Base-by-base conservation (phyloP, 192 early-diverging fungal genomes). In the Backusella mclennaniae region DNA sequence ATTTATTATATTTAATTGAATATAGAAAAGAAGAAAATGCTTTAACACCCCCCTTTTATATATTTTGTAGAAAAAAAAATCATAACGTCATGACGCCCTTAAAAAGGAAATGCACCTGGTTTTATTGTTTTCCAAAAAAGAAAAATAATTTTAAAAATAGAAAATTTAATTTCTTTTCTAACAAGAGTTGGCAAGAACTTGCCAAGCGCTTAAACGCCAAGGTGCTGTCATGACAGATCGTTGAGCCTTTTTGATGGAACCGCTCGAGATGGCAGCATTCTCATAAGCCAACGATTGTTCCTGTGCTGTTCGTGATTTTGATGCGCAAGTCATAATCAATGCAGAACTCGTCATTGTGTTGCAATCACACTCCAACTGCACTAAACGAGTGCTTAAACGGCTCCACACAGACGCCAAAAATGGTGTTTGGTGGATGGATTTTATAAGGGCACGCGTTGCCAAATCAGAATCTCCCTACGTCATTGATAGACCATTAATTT, bases 211-310 rank as follows among this genome's bases (percentile, higher is more conserved):
- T 23, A 71, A 56, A 38, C 77, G 63, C 87, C 85, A 88, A 38
- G 87, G 87, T 1, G 87, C 87, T 39, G 84, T 77, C 78, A 83
- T 77, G 7, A 85, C 71, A 21, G 83, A 82, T 9, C 82, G 59
- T 39, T 88, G 87, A 3, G 85, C 82, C 33, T 81, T 56, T 4
- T 42, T 39, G 1, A 26, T 11, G 31, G 35, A 26, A 6, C 6
- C 2, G 8, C n/a, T 75, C 42, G 31, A 56, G 66, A 21, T 71
- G 1, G 85, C 80, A 12, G 83, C 52, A 29, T 83, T 82, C 29
- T 73, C 76, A 77, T 88, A 85, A 2, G 79, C 83, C 11, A 72
- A 52, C 0, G 80, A 75, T 39, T 84, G 77, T 21, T 56, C 29
- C 53, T 83, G 77, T 1, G 52, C 35, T 4, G 86, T 82, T 39